Base-by-base conservation (phyloP, 1,284 basidiomycete genomes). In the Pseudozyma hubeiensis region DNA sequence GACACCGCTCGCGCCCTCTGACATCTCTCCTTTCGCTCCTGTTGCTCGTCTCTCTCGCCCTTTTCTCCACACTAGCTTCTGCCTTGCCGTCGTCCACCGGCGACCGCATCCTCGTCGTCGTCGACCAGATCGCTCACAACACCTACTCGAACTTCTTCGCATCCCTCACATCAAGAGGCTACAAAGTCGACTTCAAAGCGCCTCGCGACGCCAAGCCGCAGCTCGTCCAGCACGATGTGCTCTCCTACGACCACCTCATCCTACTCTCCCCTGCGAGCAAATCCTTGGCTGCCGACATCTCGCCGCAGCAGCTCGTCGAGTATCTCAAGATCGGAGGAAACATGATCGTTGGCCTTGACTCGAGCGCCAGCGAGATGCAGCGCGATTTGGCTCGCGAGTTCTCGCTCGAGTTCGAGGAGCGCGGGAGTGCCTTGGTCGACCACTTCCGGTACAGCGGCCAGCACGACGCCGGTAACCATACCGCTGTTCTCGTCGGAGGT, bases 261-360 rank as follows among this genome's bases (percentile, higher is more conserved):
- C 58, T 84, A 8, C 72, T 84, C 34, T 66, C 74, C 0, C 77
- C 79, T 5, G 33, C 59, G 2, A 54, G 68, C 55, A 81, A 81
- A 53, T 92, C 87, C 34, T 90, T 90, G 65, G 88, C 91, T 0
- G 85, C 88, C 63, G 92, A 94, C 78, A 88, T 99, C 53, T 90
- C 90, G 1, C 94, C 96, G 0, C 93, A 96, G 85, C 87, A 89
- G 11, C 87, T 98, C 53, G 89, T 97, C 51, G 84, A 88, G 39
- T 90, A 93, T 50, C 88, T 95, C 68, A 87, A 90, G 64, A 75
- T 79, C 30, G 81, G 83, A 48, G 91, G 93, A 53, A 97, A 98
- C 87, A 87, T 98, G 64, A 88, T 99, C 67, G 87, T 96, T 77
- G 90, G 91, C 2, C 88, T 95, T 59, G 92, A 92, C 1, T 87